Conservation (phyloP, 139 green algal species). For the Coelastrella sp. region DNA sequence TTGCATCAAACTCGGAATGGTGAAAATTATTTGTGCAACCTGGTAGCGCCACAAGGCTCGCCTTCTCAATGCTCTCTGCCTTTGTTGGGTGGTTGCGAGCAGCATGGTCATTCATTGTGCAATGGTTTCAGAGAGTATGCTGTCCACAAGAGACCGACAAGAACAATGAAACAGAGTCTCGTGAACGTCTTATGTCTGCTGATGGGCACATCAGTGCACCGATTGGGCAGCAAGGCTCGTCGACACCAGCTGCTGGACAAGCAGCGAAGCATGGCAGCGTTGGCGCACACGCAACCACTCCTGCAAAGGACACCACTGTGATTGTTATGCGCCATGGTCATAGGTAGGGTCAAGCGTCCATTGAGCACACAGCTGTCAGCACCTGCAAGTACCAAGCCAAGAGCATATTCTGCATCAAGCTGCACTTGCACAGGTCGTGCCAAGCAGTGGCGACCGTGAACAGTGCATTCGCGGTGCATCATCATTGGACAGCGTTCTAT, state of each 20-base stretch:
- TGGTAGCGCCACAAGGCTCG: too few relatives aligned
- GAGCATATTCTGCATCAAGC: neutral
- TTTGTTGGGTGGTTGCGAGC: too few relatives aligned
- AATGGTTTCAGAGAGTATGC: too few relatives aligned
- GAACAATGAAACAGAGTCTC: neutral
- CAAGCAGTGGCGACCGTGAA: neutral
- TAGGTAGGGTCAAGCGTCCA: neutral
- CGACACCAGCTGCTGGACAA: neutral
- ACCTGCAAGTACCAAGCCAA: neutral
- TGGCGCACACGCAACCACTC: neutral
- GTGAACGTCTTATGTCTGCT: neutral
- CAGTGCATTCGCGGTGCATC: neutral
- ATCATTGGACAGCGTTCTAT: neutral
- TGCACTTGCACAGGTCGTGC: neutral
- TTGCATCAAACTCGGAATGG: too few relatives aligned
- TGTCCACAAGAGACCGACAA: too few relatives aligned
- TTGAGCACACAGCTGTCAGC: neutral
- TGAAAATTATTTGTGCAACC: too few relatives aligned
- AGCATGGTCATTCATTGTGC: too few relatives aligned
- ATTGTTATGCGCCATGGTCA: conserved; percentile 60
- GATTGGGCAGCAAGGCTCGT: neutral
- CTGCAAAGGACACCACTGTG: neutral
- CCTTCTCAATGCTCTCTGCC: too few relatives aligned
- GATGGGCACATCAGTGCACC: neutral
- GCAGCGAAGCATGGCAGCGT: neutral